Evolutionary conservation across 208 protist species (phyloP).

Genomic region (Acanthamoeba healyi): DNA sequence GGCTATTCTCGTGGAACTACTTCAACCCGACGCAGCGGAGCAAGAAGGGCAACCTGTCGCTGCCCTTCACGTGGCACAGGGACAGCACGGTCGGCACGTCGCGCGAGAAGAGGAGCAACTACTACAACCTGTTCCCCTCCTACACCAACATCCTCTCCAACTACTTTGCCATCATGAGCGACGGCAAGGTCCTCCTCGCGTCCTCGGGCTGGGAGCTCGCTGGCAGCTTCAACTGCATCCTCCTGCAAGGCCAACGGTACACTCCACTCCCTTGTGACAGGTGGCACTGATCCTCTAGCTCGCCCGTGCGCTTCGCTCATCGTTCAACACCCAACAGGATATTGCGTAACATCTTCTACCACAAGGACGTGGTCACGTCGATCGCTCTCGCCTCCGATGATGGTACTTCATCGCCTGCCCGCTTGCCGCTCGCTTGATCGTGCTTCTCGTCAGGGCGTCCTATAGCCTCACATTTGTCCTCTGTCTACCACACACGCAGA

Average conservation of each 20-base stretch:
- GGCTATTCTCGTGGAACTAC: conserved; percentile 53
- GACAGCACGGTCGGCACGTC: conserved; percentile 57
- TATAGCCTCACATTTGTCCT: not conserved
- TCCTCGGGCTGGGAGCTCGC: conserved; percentile 20
- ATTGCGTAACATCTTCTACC: conserved; percentile 54
- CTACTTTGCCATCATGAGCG: conserved; percentile 51
- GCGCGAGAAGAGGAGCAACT: conserved; percentile 63
- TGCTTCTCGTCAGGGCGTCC: not conserved
- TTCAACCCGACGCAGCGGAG: conserved; percentile 27
- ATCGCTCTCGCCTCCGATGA: conserved; percentile 49
- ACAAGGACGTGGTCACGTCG: conserved; percentile 65
- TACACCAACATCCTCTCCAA: conserved; percentile 72
- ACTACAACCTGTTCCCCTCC: conserved; percentile 56
- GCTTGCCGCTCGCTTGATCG: not conserved
- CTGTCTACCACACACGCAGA: not conserved
- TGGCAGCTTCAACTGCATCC: conserved; percentile 58
- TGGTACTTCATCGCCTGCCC: not conserved
- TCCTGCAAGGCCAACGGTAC: conserved; percentile 11
- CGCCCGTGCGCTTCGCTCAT: not conserved
- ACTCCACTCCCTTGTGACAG: too few species aligned
- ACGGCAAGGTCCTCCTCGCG: conserved; percentile 25
- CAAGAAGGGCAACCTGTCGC: conserved; percentile 65
- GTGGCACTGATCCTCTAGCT: not conserved
- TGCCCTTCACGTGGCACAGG: conserved; percentile 59
- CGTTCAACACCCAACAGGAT: not conserved